Base-by-base conservation (phyloP, 2,329 filamentous ascomycete genomes). In the Pestalotiopsis sp. region DNA sequence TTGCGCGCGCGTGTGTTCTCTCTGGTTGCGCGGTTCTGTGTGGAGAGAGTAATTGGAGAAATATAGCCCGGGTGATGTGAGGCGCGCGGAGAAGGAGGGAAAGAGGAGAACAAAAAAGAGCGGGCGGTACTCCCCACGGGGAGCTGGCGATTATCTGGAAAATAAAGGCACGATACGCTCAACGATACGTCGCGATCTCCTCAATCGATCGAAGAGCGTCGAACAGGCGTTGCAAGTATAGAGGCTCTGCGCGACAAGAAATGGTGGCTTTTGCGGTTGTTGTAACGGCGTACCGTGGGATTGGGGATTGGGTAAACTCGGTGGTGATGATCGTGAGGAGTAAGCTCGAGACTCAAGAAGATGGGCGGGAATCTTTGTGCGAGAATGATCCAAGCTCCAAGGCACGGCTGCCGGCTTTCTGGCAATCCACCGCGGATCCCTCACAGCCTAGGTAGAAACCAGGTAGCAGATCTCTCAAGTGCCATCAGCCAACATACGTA, bases 261-360 rank as follows among this genome's bases (percentile, higher is more conserved):
- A 52, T 36, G 31, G 31, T 36, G 31, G 2, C 31, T 36, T 36
- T n/a, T 23, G 45, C 20, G 12, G 41, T 52, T 52, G 45, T 52
- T 52, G 45, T 52, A 52, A 62, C 59, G 59, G n/a, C 31, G 59
- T 14, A 39, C 59, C 59, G 31, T 20, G 59, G 17, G n/a, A 38
- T 36, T 62, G 27, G 59, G 59, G 59, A 36, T 20, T 25, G 23
- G 31, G 38, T 52, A 20, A 52, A 52, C 45, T 52, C 12, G 31
- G 31, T 52, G 31, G 59, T 62, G 59, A 62, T 38, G 31, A 62
- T 62, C 59, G 59, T 62, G 59, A 62, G 59, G 59, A 62, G 59
- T 62, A 62, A 62, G 59, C 59, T 62, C 27, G 6, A 39, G 31
- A 36, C 25, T 27, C 59, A 38, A 31, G 59, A 31, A n/a, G 38